Evolutionary conservation across 208 protist species (phyloP).

Genomic region (Trypanosoma boissoni): DNA sequence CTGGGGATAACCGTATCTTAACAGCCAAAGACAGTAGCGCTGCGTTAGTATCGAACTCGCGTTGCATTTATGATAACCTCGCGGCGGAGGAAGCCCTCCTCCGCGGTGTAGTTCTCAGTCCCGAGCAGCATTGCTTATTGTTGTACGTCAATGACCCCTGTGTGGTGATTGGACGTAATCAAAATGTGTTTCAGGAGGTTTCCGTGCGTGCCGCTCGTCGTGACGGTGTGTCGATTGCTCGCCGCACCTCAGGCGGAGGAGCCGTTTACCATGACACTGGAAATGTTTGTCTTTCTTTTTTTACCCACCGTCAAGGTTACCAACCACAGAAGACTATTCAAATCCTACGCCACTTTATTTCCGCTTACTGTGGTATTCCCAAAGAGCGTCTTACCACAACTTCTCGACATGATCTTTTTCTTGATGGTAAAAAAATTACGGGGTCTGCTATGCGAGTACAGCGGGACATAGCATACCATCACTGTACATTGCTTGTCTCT

Average conservation of each 20-base stretch:
- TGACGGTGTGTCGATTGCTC: conserved; percentile 59
- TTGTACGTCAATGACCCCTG: conserved; percentile 81
- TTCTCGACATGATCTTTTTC: conserved; percentile 72
- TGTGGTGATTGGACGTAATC: conserved; percentile 83
- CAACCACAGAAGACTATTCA: conserved; percentile 70
- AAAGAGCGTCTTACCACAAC: conserved; percentile 57
- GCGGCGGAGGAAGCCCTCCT: conserved; percentile 70
- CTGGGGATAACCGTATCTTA: conserved; percentile 7
- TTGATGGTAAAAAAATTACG: conserved; percentile 82
- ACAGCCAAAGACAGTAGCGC: conserved; percentile 1
- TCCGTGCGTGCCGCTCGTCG: conserved; percentile 30
- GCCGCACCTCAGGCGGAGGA: conserved; percentile 77
- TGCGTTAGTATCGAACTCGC: conserved; percentile 40
- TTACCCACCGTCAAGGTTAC: conserved; percentile 70
- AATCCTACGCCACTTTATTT: conserved; percentile 55
- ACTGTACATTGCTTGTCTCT: conserved; percentile 81
- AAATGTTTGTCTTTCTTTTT: conserved; percentile 83
- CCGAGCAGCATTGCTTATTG: conserved; percentile 41
- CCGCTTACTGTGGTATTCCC: conserved; percentile 33
- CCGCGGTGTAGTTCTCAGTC: conserved; percentile 42
- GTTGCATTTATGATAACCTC: conserved; percentile 71
- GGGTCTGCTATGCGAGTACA: conserved; percentile 89
- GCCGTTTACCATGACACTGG: conserved; percentile 82
- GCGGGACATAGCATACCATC: conserved; percentile 75
- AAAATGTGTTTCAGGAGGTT: conserved; percentile 75